phyloP scores from a whole-genome alignment of 2,329 filamentous ascomycete species.

The Fusarium lyarnte region DNA sequence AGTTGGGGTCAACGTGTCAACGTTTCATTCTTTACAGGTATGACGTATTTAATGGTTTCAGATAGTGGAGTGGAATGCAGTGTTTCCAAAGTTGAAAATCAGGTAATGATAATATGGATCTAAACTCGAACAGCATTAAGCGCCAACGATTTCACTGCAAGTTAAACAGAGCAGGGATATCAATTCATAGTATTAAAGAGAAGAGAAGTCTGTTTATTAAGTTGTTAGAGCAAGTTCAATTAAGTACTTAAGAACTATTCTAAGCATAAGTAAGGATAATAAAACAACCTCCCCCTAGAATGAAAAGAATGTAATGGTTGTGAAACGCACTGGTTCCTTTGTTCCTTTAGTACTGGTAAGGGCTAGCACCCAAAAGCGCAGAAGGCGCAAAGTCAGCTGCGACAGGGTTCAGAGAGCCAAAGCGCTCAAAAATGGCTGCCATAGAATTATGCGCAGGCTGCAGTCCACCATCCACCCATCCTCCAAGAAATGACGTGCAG shows the following conservation, averaged over 20 bases:
- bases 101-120: accelerated
- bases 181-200: accelerated
- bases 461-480: neutral
- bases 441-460: neutral
- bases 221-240: accelerated
- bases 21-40: accelerated
- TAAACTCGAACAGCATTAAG: accelerated
- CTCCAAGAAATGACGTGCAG: neutral
- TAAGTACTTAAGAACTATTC: neutral
- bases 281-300: neutral
- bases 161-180: accelerated
- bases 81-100: too few relatives aligned
- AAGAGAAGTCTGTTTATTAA: accelerated
- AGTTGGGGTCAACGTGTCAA: accelerated
- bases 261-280: accelerated
- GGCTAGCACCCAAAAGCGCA: neutral
- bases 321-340: too few relatives aligned
- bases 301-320: too few relatives aligned
- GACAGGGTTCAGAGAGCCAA: neutral
- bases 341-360: neutral
- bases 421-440: neutral
- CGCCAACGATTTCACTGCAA: accelerated
- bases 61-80: neutral
- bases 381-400: neutral
- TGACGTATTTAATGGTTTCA: neutral